Evolutionary conservation across 345 rosid species (phyloP), one percentile per base, ranked within the genome.

Genomic region (Gossypium herbaceum): DNA sequence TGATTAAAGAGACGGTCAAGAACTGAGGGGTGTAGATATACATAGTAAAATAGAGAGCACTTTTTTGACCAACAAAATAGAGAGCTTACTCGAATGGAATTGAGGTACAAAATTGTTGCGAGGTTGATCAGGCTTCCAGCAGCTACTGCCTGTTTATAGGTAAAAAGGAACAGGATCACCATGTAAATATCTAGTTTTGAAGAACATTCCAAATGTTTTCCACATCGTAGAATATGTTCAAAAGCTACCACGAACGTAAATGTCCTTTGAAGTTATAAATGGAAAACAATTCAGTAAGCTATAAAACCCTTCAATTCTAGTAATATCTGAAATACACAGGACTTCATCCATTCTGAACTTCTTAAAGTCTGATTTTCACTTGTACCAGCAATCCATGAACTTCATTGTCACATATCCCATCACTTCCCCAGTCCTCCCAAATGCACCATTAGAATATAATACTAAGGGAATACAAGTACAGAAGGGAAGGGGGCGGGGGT

Each of bases 121-220:
- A 94, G 93, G 84, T 94, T 94, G 75, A 94, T 79, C 78, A 94
- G 84, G 83, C 98, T 94, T 83, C 97, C 98, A 76, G 95, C 64
- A 77, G 97, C 99, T 61, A 95, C 95, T 16, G 91, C 91, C 98
- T 94, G 92, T 81, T 72, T 79, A 84, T 80, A 12, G 69, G 60
- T 68, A 20, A 82, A 76, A 68, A 15, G 68, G 47, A 56, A 22
- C 68, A 70, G n/a, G 51, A 79, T 15, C 44, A 68, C 16, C 2
- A 22, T 68, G 62, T 59, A 29, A 69, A 34, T 52, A 58, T 43
- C 16, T 52, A 10, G 24, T 25, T 59, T 71, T 44, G 43, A 41
- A 61, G 39, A 66, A 44, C 10, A 48, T 50, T 65, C 3, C 12
- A 51, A 15, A 64, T 44, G 17, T 45, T 73, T 48, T 59, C 43